phyloP scores from a whole-genome alignment of 768 basidiomycete species.

The Roridomyces roridus region DNA sequence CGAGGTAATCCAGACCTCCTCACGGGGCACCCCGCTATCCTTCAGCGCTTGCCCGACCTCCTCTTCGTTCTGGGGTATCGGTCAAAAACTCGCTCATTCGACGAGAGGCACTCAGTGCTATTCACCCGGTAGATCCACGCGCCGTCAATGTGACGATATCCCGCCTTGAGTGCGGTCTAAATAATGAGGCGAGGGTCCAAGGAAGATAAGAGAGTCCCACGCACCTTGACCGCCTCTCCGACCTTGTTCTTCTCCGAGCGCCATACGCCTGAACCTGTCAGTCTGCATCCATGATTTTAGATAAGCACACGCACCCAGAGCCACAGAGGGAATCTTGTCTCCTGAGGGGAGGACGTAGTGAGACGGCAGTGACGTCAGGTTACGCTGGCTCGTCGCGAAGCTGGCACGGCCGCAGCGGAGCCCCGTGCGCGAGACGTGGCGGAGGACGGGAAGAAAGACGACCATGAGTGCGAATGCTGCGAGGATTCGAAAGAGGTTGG shows the following conservation, averaged over 20 bases:
- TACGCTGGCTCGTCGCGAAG: not conserved
- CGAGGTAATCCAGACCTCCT: conserved; percentile 73
- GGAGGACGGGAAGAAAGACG: conserved; percentile 7
- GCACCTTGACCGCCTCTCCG: conserved; percentile 68
- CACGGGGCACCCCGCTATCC: conserved; percentile 63
- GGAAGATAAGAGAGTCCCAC: not conserved
- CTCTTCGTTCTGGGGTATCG: conserved; percentile 62
- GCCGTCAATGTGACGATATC: conserved; percentile 77
- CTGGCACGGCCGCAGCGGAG: not conserved
- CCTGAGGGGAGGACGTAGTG: conserved; percentile 70
- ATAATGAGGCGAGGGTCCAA: not conserved
- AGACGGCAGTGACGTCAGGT: conserved; percentile 39
- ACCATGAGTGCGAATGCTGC: not conserved
- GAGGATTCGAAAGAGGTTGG: not conserved
- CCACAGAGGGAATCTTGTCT: conserved; percentile 70
- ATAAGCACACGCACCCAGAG: conserved; percentile 52
- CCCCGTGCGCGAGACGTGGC: conserved; percentile 10
- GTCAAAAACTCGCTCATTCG: too few species aligned
- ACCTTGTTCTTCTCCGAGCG: conserved; percentile 63
- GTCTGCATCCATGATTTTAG: not conserved
- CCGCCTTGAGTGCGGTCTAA: conserved; percentile 62
- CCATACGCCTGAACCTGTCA: conserved; percentile 59
- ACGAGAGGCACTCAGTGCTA: too few species aligned
- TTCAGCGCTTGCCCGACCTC: conserved; percentile 71
- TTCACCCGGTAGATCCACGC: conserved; percentile 73